phyloP scores from a whole-genome alignment of 2,329 filamentous ascomycete species.

The Fusarium palustre region DNA sequence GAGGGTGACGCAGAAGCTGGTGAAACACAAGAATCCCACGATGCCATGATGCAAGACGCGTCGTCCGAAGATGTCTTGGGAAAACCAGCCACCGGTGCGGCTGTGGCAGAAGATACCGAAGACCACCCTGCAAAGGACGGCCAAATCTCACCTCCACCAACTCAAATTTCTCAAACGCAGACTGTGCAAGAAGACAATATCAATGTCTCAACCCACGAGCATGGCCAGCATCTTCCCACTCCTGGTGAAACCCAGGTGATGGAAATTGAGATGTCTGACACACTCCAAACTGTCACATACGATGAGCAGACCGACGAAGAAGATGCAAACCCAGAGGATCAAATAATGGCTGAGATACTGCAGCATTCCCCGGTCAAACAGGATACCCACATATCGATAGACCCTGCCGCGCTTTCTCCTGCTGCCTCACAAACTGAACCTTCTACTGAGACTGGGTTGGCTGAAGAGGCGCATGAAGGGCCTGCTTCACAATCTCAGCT shows the following conservation, averaged over 20 bases:
- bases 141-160: constrained; percentile 43
- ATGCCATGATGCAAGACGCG: constrained; percentile 30
- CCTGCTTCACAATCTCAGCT: constrained; percentile 25
- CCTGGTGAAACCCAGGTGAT: constrained; percentile 39
- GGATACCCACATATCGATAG: constrained; percentile 11
- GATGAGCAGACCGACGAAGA: constrained; percentile 33
- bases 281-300: constrained; percentile 12
- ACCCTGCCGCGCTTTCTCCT: constrained; percentile 27
- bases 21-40: constrained; percentile 14
- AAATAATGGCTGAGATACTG: constrained; percentile 49
- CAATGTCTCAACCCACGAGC: constrained; percentile 18
- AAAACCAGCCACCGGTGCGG: constrained; percentile 8
- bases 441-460: constrained; percentile 17
- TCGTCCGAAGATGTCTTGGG: constrained; percentile 10
- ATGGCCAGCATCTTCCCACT: constrained; percentile 37
- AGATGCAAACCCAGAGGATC: constrained; percentile 45
- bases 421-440: constrained; percentile 23
- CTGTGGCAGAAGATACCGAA: constrained; percentile 11
- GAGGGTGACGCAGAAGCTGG: constrained; percentile 2
- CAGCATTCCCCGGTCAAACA: constrained; percentile 43
- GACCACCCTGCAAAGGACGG: constrained; percentile 25
- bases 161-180: constrained; percentile 33
- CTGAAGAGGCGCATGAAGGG: constrained; percentile 16
- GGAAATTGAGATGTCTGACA: constrained; percentile 35
- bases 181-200: constrained; percentile 21